phyloP scores from a whole-genome alignment of 2,329 filamentous ascomycete genomes.

The Kalaharituber pfeilii region DNA sequence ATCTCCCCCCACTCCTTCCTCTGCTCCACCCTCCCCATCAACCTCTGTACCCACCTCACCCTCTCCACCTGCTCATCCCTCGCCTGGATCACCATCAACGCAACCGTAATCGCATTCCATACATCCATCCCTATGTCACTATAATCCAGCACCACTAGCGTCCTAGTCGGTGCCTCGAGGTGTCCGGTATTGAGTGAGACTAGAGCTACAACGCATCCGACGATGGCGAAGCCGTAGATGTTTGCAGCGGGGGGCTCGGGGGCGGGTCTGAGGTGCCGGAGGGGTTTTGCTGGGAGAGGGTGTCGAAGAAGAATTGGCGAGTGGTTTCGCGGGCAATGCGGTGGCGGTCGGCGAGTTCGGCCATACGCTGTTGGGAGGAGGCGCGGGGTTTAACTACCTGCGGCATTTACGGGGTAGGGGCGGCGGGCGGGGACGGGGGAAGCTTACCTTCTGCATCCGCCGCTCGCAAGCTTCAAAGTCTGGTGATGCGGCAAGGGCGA shows the following conservation, averaged over 20 bases:
- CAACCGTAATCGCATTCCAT: slow-evolving; percentile 18
- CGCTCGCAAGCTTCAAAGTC: background rate
- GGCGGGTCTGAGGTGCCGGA: background rate
- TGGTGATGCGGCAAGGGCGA: background rate
- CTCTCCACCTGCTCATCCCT: slow-evolving; percentile 4
- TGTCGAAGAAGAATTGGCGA: background rate
- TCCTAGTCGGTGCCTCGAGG: slow-evolving; percentile 3
- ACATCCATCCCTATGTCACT: slow-evolving; percentile 16
- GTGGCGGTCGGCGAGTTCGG: background rate
- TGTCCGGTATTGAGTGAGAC: background rate
- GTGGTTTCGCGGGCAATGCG: background rate
- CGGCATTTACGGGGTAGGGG: background rate
- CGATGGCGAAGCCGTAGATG: background rate
- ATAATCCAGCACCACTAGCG: slow-evolving; percentile 16
- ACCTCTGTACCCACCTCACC: slow-evolving; percentile 1
- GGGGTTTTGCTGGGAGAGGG: background rate
- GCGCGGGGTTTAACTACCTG: background rate
- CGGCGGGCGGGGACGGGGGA: background rate
- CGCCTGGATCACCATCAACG: slow-evolving; percentile 12
- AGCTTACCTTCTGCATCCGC: background rate
- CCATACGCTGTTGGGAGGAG: background rate
- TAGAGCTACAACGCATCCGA: background rate
- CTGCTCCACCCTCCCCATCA: slow-evolving; percentile 8
- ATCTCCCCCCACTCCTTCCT: background rate
- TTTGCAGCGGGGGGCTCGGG: background rate